phyloP scores from a whole-genome alignment of 257 asterid species.

The Lantana camara region DNA sequence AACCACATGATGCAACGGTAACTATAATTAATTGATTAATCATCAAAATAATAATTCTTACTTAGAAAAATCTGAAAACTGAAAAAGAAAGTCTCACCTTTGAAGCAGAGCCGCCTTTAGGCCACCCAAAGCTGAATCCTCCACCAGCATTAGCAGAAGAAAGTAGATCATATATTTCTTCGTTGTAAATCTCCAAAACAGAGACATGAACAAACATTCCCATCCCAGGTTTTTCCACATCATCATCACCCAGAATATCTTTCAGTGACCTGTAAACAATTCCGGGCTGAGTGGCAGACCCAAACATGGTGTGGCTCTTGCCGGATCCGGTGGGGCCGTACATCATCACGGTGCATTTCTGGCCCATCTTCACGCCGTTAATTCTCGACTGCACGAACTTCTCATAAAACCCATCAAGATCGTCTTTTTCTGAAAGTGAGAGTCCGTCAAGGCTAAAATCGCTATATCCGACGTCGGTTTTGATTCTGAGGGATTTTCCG shows the following conservation, averaged over 20 bases:
- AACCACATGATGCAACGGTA: not conserved
- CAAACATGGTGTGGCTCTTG: conserved; percentile 95
- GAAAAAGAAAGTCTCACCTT: conserved; percentile 50
- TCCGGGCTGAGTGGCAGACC: conserved; percentile 72
- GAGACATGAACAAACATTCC: conserved; percentile 88
- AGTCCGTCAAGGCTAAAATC: conserved; percentile 84
- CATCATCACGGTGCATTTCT: conserved; percentile 93
- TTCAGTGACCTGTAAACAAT: conserved; percentile 79
- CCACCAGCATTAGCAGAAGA: conserved; percentile 56
- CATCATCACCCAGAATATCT: conserved; percentile 71
- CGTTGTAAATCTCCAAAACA: conserved; percentile 90
- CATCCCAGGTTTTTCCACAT: conserved; percentile 45
- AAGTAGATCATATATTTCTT: conserved; percentile 84
- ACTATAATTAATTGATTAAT: not conserved
- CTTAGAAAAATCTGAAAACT: not conserved
- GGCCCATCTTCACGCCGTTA: conserved; percentile 78
- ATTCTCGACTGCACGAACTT: conserved; percentile 78
- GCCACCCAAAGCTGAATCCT: conserved; percentile 79
- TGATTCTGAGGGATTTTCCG: conserved; percentile 60
- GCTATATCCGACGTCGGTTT: conserved; percentile 79
- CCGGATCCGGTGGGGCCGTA: conserved; percentile 98
- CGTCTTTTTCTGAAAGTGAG: conserved; percentile 78
- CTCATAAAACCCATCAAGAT: conserved; percentile 68
- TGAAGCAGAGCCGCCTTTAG: conserved; percentile 67
- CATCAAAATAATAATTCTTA: not conserved